A percentile compares a stretch with the other conserved stretches of the same genome.
Conservation (phyloP, 176 grass and related monocot species). For the Bothriochloa decipiens region DNA sequence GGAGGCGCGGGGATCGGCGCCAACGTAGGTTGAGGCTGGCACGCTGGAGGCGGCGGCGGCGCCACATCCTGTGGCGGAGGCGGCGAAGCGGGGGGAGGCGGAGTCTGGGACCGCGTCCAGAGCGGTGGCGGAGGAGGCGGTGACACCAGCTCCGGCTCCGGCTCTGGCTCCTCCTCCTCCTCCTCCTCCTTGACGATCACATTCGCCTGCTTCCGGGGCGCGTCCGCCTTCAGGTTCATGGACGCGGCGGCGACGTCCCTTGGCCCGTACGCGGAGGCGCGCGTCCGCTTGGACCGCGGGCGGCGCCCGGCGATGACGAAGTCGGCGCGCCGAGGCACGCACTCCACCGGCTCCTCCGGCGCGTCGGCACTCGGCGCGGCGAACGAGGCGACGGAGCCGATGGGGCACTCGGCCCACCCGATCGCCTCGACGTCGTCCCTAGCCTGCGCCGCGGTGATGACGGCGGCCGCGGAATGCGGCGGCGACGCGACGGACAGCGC, state of each 20-base stretch:
- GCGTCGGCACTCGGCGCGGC: neutral
- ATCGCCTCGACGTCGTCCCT: conserved; percentile 46
- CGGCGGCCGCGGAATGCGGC: neutral
- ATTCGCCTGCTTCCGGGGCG: neutral
- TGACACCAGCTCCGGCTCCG: neutral
- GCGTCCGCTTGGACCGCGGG: conserved; percentile 48
- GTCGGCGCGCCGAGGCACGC: conserved; percentile 35
- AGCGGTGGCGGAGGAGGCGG: conserved; percentile 32
- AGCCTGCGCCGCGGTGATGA: conserved; percentile 42
- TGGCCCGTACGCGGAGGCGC: conserved; percentile 26
- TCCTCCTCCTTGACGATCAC: conserved; percentile 27
- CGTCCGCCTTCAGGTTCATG: neutral
- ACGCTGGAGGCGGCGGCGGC: neutral
- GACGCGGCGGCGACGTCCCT: neutral
- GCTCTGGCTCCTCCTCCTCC: neutral
- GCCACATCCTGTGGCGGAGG: neutral
- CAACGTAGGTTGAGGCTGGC: neutral
- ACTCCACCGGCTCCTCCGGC: conserved; percentile 23
- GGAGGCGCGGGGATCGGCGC: neutral
- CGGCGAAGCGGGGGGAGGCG: conserved; percentile 6
- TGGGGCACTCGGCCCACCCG: conserved; percentile 67
- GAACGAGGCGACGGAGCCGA: conserved; percentile 43
- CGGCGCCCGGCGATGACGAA: conserved; percentile 42
- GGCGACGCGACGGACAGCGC: neutral
- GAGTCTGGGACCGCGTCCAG: conserved; percentile 33